Evolutionary conservation across 192 early-diverging fungal genomes (phyloP), one percentile per base, ranked within the genome.

Genomic region (Backusella australiensis): DNA sequence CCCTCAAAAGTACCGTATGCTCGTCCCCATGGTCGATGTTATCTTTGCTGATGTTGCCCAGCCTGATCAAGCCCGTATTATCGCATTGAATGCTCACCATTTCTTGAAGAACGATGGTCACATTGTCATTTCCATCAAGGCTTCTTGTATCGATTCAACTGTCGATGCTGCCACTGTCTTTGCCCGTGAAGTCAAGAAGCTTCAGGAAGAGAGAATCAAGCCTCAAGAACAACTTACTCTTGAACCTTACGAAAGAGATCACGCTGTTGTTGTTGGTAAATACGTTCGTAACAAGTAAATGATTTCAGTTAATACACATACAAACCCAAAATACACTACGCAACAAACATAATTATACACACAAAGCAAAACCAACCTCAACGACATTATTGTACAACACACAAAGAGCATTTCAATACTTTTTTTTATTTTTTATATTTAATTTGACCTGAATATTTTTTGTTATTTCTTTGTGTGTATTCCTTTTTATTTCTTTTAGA

Each of bases 1-100:
- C 88, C 98, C 98, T 72, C 95, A 99, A 87, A 99, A 99, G 89
- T 99, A 99, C 89, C 95, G 98, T 85, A 99, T 98, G 97, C 88
- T 98, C 46, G 93, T 98, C 68, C 91, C 90, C 34, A 98, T 98
- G 97, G 96, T 98, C 11, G 97, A 98, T 85, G 94, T 96, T 21
- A 92, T 98, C 72, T 98, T 98, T 85, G 98, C 98, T 36, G 97
- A 99, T 87, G 96, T 99, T 82, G 97, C 98, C 44, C 98, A 99
- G 86, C 98, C 97, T 67, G 98, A 99, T 82, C 98, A 99, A 89
- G 97, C 98, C 6, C 96, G 98, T 91, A 99, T 99, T 82, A 95
- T 99, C 74, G 73, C 96, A 56, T 86, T 99, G 83, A 99, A 99
- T 84, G 90, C 96, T 41, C 97, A 98, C 85, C 91, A 97, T 87